Percentiles rank a stretch among this genome's conserved stretches.
These are phyloP conservation scores for Ceratocystis smalleyi DNA, from an alignment of 2,329 filamentous ascomycete species.

Conservation along the genomic window DNA sequence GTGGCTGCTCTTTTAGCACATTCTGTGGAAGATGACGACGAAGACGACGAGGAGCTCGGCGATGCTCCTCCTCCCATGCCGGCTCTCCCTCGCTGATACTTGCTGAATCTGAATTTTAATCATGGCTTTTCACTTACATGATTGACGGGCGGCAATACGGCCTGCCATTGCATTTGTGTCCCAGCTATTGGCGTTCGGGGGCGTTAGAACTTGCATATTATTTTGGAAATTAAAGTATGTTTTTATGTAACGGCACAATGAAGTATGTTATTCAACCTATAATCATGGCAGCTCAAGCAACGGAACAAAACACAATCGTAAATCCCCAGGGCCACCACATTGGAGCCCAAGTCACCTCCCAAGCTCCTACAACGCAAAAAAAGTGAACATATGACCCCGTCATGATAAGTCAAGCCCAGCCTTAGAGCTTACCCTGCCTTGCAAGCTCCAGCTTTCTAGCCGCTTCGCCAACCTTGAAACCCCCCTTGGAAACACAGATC, in stretches of 20 bases:
- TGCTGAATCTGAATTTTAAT: not conserved
- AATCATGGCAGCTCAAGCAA: not conserved
- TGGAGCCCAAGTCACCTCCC: not conserved
- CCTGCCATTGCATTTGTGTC: not conserved
- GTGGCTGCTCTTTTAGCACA: conserved; percentile 77
- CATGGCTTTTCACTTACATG: not conserved
- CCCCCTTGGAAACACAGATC: conserved; percentile 59
- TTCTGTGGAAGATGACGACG: conserved; percentile 49
- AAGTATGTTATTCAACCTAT: not conserved
- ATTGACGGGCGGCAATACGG: not conserved
- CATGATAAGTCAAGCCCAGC: not conserved
- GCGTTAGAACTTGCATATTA: conserved; percentile 12
- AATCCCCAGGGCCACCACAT: not conserved
- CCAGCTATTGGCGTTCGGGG: conserved; percentile 10
- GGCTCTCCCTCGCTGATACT: conserved; percentile 25
- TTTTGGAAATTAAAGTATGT: not conserved
- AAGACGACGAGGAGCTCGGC: conserved; percentile 45
- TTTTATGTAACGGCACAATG: not conserved
- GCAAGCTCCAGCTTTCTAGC: conserved; percentile 64
- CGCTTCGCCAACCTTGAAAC: conserved; percentile 56
- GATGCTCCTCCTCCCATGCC: conserved; percentile 29
- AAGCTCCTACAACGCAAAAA: not conserved
- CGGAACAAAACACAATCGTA: not conserved
- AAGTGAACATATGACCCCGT: not conserved
- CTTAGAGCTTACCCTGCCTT: conserved; percentile 57